Evolutionary conservation across 2,329 filamentous ascomycete genomes (phyloP), one percentile per base, ranked within the genome.

Genomic region (Neofusicoccum cordaticola): DNA sequence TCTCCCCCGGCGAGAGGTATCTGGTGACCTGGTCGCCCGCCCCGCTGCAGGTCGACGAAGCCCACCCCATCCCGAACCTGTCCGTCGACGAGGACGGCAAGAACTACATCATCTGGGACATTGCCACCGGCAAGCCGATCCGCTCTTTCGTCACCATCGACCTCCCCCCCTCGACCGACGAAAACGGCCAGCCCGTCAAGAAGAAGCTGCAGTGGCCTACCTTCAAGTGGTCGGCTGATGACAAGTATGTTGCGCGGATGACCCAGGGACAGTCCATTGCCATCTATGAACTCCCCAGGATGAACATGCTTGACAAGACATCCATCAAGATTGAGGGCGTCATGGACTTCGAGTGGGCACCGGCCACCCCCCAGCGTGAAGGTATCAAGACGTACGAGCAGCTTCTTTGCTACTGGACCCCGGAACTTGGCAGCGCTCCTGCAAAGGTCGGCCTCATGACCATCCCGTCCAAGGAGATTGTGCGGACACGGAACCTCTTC

Each of bases 101-200:
- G 85, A 97, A 98, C 85, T 98, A 98, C 79, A 90, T 99, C 74
- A 93, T 99, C 74, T 99, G 95, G 95, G 94, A 98, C 74, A 89
- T 98, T 67, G 90, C 91, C 61, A 95, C 94, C 9, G 89, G 88
- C 72, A 91, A 94, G 77, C 92, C 94, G 64, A 85, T 99, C 58
- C 91, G 95, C 68, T 98, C 95, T 0, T 99, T 99, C 75, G 88
- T 92, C 68, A 96, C 94, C 71, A 86, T 97, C 68, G 95, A 99
- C 70, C 81, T 91, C 13, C 87, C 91, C 35, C 83, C 86, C 56
- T 80, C 81, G 42, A 80, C 78, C 57, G 88, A 88, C 64, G 83
- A 83, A 42, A 86, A 88, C 42, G 87, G 86, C 67, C 83, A 87
- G 66, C 85, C 86, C 35, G 81, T 86, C 69, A 96, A 96, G 84